Percentiles rank a stretch among this genome's conserved stretches.
Evolutionary conservation across 192 early-diverging fungal species (phyloP).

Genomic region (Coemansia javaensis): DNA sequence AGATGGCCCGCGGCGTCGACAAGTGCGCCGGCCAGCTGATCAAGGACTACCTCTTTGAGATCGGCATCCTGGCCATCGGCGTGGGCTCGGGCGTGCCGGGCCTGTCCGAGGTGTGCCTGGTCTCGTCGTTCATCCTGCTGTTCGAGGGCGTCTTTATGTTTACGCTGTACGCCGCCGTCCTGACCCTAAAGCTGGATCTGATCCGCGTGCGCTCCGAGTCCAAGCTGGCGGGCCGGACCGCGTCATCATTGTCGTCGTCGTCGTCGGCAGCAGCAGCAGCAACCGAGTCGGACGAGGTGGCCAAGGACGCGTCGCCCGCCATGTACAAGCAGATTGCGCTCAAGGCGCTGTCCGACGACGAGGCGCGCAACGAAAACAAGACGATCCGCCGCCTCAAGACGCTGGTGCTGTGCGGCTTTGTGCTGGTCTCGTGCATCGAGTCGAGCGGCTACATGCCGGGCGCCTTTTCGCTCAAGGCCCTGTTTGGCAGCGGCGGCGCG

Average conservation of each 20-base stretch:
- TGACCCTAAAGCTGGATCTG: slow-evolving; percentile 84
- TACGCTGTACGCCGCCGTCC: slow-evolving; percentile 77
- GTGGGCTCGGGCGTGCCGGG: slow-evolving; percentile 70
- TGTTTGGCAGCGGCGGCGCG: slow-evolving; percentile 18
- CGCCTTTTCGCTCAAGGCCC: slow-evolving; percentile 36
- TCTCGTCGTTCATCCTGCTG: slow-evolving; percentile 72
- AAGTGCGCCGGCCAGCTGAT: slow-evolving; percentile 59
- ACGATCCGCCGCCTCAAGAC: slow-evolving; percentile 47
- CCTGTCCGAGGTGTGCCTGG: slow-evolving; percentile 75
- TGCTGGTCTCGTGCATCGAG: slow-evolving; percentile 44
- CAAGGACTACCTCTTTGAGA: slow-evolving; percentile 80
- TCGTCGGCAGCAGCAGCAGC: slow-evolving; percentile 4
- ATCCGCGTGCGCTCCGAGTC: slow-evolving; percentile 46
- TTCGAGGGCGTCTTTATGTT: slow-evolving; percentile 82
- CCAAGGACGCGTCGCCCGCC: slow-evolving; percentile 42
- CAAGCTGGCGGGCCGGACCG: too few relatives aligned
- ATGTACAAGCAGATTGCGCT: slow-evolving; percentile 56
- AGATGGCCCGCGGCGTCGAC: slow-evolving; percentile 62
- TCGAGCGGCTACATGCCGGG: slow-evolving; percentile 39
- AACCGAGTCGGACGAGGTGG: slow-evolving; percentile 1
- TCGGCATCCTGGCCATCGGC: slow-evolving; percentile 69
- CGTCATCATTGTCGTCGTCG: slow-evolving; percentile 2
- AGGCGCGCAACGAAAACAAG: slow-evolving; percentile 48
- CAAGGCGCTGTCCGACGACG: slow-evolving; percentile 58
- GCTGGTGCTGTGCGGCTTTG: slow-evolving; percentile 43